phyloP scores from a whole-genome alignment of 805 yeast species.

The Metschnikowia cerradonensis region DNA sequence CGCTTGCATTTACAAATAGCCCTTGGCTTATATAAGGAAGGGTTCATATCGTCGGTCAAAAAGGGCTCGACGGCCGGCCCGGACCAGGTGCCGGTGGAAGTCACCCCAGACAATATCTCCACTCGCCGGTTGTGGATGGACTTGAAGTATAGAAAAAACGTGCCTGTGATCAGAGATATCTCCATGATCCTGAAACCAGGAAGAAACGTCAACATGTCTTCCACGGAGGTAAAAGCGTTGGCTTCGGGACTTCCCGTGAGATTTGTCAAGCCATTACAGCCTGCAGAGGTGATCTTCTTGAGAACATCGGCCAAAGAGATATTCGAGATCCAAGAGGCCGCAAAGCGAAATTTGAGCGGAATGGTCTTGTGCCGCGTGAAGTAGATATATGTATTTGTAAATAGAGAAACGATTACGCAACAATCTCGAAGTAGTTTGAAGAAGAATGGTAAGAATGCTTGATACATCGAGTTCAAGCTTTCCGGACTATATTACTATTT shows the following conservation, averaged over 20 bases:
- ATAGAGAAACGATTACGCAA: conserved; percentile 6
- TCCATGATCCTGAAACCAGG: conserved; percentile 81
- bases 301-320: conserved; percentile 45
- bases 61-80: conserved; percentile 86
- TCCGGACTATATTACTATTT: conserved; percentile 23
- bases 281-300: conserved; percentile 84
- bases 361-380: conserved; percentile 77
- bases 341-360: conserved; percentile 65
- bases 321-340: conserved; percentile 82
- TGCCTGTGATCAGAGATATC: conserved; percentile 70
- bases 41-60: conserved; percentile 79
- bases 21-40: conserved; percentile 82
- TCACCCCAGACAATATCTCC: conserved; percentile 81
- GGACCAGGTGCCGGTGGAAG: conserved; percentile 67
- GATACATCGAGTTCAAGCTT: not conserved
- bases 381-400: conserved; percentile 21
- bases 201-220: conserved; percentile 60
- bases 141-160: conserved; percentile 77
- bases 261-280: conserved; percentile 73
- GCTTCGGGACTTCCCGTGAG: conserved; percentile 75
- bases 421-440: not conserved
- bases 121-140: conserved; percentile 90
- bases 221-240: conserved; percentile 63
- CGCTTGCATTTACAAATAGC: conserved; percentile 81
- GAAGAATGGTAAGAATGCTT: no score